phyloP scores from a whole-genome alignment of 1,139 yeast genomes.

The Hemisphaericaspora xylofermentans region DNA sequence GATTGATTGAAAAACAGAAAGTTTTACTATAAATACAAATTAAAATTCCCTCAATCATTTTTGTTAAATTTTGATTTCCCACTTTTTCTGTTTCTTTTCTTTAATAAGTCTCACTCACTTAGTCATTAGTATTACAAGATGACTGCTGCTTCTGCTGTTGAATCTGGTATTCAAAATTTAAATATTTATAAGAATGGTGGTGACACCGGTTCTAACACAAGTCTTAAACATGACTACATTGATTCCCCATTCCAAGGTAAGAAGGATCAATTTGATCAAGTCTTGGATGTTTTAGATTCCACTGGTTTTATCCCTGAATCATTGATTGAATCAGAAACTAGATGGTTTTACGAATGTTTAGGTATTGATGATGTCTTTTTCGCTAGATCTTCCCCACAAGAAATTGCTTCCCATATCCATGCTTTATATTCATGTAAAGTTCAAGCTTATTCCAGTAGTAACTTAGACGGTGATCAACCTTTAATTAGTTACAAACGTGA shows the following conservation, averaged over 20 bases:
- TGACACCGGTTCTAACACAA: slow-evolving; percentile 34
- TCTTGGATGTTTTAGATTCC: slow-evolving; percentile 76
- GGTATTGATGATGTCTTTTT: slow-evolving; percentile 94
- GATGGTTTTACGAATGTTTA: slow-evolving; percentile 83
- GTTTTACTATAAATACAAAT: not conserved
- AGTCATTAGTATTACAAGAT: not conserved
- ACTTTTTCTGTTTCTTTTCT: not conserved
- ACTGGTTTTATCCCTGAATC: slow-evolving; percentile 89
- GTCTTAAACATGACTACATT: slow-evolving; percentile 60
- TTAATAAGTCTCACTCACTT: not conserved
- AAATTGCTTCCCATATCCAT: slow-evolving; percentile 79
- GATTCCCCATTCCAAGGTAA: slow-evolving; percentile 78
- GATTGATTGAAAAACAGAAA: not conserved
- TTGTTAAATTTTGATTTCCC: not conserved
- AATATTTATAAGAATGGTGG: slow-evolving; percentile 18
- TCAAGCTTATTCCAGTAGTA: slow-evolving; percentile 63
- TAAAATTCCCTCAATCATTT: not conserved
- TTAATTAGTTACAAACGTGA: slow-evolving; percentile 75
- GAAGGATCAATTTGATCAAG: slow-evolving; percentile 76
- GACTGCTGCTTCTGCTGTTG: slow-evolving; percentile 7
- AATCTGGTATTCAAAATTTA: slow-evolving; percentile 13
- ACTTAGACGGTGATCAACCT: slow-evolving; percentile 35
- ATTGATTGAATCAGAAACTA: slow-evolving; percentile 80
- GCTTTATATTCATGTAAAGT: slow-evolving; percentile 91
- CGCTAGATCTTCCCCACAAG: slow-evolving; percentile 78